A percentile compares a stretch with the other conserved stretches of the same genome.
Conservation (phyloP, 768 basidiomycete species). For the Strobilomyces echinocephalus region DNA sequence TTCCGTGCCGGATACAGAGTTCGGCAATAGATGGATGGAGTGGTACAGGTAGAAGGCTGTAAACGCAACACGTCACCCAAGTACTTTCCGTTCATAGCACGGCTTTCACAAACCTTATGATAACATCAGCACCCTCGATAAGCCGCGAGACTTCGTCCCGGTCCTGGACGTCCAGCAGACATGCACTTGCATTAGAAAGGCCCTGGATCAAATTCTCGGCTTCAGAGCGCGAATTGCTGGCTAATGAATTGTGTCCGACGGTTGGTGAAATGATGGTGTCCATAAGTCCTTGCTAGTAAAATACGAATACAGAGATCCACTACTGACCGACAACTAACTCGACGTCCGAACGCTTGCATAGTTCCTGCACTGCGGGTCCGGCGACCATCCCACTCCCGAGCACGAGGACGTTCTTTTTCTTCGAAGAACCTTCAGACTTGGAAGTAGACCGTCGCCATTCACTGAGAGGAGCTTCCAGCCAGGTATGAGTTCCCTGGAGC, state of each 20-base stretch:
- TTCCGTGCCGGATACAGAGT: constrained; percentile 60
- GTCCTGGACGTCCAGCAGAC: constrained; percentile 59
- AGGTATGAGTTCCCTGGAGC: constrained; percentile 48
- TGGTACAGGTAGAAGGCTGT: constrained; percentile 72
- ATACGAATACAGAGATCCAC: constrained; percentile 6
- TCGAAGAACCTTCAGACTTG: constrained; percentile 8
- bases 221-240: constrained; percentile 66
- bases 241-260: constrained; percentile 34
- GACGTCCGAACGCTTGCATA: constrained; percentile 58
- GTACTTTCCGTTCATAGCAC: not conserved
- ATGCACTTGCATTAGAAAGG: constrained; percentile 49
- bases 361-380: constrained; percentile 75
- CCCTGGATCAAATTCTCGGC: constrained; percentile 41
- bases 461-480: constrained; percentile 54
- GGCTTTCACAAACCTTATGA: constrained; percentile 64
- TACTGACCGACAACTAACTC: constrained; percentile 73
- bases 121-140: constrained; percentile 65
- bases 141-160: constrained; percentile 42
- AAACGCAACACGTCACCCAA: not conserved
- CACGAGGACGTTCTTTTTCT: constrained; percentile 67
- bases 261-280: constrained; percentile 3
- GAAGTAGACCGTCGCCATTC: constrained; percentile 32
- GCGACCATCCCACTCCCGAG: constrained; percentile 97
- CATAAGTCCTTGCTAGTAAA: constrained; percentile 14
- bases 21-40: constrained; percentile 71